Conservation (phyloP, 2,329 filamentous ascomycete species). For the Sclerotinia minor region DNA sequence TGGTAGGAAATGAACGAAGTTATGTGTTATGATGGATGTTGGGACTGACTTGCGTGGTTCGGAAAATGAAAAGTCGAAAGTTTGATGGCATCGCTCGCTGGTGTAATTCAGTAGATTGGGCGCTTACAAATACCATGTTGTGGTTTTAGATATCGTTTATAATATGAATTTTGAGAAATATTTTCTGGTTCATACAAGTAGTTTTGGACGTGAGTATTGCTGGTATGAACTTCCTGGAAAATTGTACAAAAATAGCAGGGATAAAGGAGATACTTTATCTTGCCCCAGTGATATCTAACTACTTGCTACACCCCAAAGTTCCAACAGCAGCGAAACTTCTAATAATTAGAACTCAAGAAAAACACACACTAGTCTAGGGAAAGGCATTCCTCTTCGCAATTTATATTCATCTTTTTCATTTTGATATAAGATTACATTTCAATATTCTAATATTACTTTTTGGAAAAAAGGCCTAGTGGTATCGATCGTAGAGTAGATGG, state of each 20-base stretch:
- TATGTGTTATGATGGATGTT: constrained; percentile 23
- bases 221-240: too few species aligned
- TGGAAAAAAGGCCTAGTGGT: too few species aligned
- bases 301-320: not conserved
- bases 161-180: too few species aligned
- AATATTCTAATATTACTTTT: too few species aligned
- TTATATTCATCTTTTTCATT: not conserved
- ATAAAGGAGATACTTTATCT: too few species aligned
- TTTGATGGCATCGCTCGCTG: constrained; percentile 2
- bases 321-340: not conserved
- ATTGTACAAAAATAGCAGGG: too few species aligned
- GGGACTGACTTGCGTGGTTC: not conserved
- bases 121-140: not conserved
- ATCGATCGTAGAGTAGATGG: too few species aligned
- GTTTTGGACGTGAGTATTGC: not conserved
- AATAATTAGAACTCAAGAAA: not conserved
- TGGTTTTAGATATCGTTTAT: not conserved
- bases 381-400: not conserved
- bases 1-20: not conserved
- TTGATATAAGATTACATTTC: too few species aligned
- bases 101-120: not conserved
- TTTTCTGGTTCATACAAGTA: not conserved
- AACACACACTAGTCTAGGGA: too few species aligned
- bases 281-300: too few species aligned
- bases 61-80: not conserved